A percentile compares a stretch with the other conserved stretches of the same genome.
phyloP scores from a whole-genome alignment of 2,329 filamentous ascomycete genomes.

The Fusarium haematococcum region DNA sequence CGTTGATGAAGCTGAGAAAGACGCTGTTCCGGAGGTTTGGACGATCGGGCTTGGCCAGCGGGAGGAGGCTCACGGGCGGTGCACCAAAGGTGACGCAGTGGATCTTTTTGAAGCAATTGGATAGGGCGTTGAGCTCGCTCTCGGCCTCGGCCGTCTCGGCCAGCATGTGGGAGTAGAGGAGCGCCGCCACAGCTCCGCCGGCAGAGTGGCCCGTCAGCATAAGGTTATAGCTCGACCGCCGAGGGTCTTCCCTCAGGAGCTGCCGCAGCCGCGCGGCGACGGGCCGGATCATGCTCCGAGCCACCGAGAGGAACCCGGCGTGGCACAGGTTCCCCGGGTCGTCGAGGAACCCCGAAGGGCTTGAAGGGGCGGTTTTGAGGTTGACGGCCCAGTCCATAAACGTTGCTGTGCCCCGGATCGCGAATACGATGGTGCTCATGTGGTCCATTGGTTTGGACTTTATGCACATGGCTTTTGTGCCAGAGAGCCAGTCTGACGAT shows the following conservation, averaged over 20 bases:
- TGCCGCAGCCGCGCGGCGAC: slow-evolving; percentile 77
- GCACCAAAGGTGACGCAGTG: slow-evolving; percentile 91
- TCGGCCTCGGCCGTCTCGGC: slow-evolving; percentile 62
- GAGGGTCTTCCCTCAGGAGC: slow-evolving; percentile 78
- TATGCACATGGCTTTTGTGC: slow-evolving; percentile 88
- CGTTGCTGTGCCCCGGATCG: slow-evolving; percentile 82
- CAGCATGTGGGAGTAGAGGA: slow-evolving; percentile 87
- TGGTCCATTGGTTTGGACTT: slow-evolving; percentile 84
- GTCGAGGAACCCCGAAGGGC: slow-evolving; percentile 79
- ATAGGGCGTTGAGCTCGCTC: slow-evolving; percentile 78
- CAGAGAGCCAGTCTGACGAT: slow-evolving; percentile 75
- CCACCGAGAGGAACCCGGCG: slow-evolving; percentile 81
- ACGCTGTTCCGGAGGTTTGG: slow-evolving; percentile 71
- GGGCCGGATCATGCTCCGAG: slow-evolving; percentile 78
- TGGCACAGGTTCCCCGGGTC: slow-evolving; percentile 83
- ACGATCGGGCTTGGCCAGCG: slow-evolving; percentile 69
- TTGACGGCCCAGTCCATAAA: slow-evolving; percentile 92
- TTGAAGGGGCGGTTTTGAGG: slow-evolving; percentile 74
- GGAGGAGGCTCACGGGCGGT: slow-evolving; percentile 79
- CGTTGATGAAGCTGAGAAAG: slow-evolving; percentile 85
- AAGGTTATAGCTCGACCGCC: slow-evolving; percentile 74
- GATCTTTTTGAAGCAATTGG: slow-evolving; percentile 78
- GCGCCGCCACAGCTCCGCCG: slow-evolving; percentile 83
- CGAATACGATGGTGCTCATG: slow-evolving; percentile 83
- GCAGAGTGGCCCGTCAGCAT: slow-evolving; percentile 90